These are phyloP conservation scores for Apiospora marii DNA, from an alignment of 2,329 filamentous ascomycete species.

Conservation along the genomic window DNA sequence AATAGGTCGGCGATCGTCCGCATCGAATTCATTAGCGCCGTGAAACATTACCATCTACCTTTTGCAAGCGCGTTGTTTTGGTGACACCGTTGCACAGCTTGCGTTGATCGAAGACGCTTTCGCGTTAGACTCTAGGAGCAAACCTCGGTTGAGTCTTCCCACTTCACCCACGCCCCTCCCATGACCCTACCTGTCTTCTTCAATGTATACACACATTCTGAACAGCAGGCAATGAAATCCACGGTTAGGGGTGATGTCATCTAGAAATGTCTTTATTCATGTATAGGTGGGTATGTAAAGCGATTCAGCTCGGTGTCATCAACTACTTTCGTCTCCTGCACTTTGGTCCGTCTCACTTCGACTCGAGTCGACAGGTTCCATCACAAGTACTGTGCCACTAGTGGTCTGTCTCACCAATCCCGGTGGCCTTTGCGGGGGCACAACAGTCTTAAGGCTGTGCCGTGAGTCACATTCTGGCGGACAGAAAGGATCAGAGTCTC, in stretches of 20 bases:
- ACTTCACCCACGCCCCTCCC: background rate
- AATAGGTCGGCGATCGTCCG: background rate
- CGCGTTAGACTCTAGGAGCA: background rate
- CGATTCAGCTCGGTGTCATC: background rate
- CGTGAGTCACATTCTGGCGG: constrained; percentile 32
- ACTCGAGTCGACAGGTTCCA: constrained; percentile 19
- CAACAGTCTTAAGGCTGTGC: constrained; percentile 27
- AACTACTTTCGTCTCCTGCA: background rate
- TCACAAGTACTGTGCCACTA: constrained; percentile 16
- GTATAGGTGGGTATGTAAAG: background rate
- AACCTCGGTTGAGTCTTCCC: background rate
- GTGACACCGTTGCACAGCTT: background rate
- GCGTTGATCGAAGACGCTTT: background rate
- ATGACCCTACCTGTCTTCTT: background rate
- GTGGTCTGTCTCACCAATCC: background rate
- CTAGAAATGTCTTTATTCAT: background rate
- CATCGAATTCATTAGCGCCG: background rate
- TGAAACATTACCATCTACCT: background rate
- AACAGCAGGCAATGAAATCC: background rate
- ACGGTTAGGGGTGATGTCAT: background rate
- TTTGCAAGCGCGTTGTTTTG: background rate
- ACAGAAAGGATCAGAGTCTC: constrained; percentile 41
- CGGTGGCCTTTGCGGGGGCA: background rate
- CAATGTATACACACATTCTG: background rate
- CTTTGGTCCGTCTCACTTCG: constrained; percentile 18